phyloP scores from a whole-genome alignment of 495 filamentous ascomycete species.

The Daldinia caldariorum region DNA sequence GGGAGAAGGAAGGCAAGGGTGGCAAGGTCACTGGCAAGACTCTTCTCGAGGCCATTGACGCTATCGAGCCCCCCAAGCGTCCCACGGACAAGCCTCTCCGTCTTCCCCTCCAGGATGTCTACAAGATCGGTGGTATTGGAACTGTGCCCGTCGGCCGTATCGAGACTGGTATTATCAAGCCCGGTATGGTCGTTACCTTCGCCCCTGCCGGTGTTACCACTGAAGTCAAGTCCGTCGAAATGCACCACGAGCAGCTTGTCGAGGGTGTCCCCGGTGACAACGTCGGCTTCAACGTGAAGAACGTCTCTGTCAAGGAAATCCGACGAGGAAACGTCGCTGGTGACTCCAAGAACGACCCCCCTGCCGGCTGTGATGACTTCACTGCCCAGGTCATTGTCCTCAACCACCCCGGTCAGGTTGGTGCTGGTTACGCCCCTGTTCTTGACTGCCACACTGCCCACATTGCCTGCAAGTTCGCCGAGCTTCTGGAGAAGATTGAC shows the following conservation, averaged over 20 bases:
- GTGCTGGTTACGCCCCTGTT: constrained; percentile 98
- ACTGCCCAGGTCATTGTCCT: constrained; percentile 99
- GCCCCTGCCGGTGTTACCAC: constrained; percentile 98
- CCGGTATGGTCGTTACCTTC: constrained; percentile 97
- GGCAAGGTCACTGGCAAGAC: constrained; percentile 94
- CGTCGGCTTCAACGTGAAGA: constrained; percentile 99
- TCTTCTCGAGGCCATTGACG: constrained; percentile 97
- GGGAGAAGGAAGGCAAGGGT: constrained; percentile 98
- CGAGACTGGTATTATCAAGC: constrained; percentile 97
- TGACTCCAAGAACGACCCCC: constrained; percentile 99
- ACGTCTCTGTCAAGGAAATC: constrained; percentile 99
- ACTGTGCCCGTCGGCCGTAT: constrained; percentile 99
- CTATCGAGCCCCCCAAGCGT: constrained; percentile 92
- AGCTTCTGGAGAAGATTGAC: constrained; percentile 99
- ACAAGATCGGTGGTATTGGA: constrained; percentile 99
- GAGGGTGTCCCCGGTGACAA: constrained; percentile 99
- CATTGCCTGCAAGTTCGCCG: constrained; percentile 99
- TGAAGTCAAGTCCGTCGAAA: constrained; percentile 99
- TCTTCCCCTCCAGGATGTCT: constrained; percentile 99
- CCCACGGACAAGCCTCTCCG: constrained; percentile 97
- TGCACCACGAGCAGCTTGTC: constrained; percentile 99
- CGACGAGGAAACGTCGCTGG: constrained; percentile 99
- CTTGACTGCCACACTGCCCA: constrained; percentile 99
- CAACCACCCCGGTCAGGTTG: constrained; percentile 99
- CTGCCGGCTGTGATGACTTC: constrained; percentile 88